A percentile compares a stretch with the other conserved stretches of the same genome.
Conservation (phyloP, 768 basidiomycete species). For the Pleurotus tuber-regium region DNA sequence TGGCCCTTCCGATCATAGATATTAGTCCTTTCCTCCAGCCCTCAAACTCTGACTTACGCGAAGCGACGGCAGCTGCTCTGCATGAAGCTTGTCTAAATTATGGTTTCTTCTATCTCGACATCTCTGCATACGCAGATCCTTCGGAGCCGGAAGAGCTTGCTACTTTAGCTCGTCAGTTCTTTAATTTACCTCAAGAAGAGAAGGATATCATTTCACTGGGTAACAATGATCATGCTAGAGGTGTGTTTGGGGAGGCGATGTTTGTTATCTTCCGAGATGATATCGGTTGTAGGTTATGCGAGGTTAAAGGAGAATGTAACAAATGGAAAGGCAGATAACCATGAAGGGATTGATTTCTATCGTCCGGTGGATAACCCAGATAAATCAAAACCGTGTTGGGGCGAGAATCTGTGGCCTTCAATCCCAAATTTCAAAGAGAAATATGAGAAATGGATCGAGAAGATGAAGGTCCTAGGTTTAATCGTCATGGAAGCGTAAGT, state of each 20-base stretch:
- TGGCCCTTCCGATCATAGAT: constrained; percentile 65
- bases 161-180: constrained; percentile 69
- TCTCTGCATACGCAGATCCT: constrained; percentile 54
- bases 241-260: constrained; percentile 34
- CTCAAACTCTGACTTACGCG: constrained; percentile 33
- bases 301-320: constrained; percentile 84
- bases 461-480: constrained; percentile 82
- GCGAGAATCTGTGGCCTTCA: constrained; percentile 84
- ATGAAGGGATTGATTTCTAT: constrained; percentile 85
- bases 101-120: constrained; percentile 88
- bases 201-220: constrained; percentile 73
- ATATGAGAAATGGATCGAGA: constrained; percentile 75
- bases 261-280: neutral
- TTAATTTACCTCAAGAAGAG: constrained; percentile 65
- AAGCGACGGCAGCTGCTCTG: constrained; percentile 50
- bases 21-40: constrained; percentile 61
- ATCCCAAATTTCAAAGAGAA: constrained; percentile 56
- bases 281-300: constrained; percentile 62
- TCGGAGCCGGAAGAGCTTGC: constrained; percentile 65
- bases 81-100: constrained; percentile 74
- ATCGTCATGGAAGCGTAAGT: constrained; percentile 85
- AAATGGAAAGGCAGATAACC: constrained; percentile 78
- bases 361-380: constrained; percentile 68
- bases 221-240: constrained; percentile 74
- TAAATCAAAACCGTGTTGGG: constrained; percentile 71